Evolutionary conservation across 192 early-diverging fungal species (phyloP), one percentile per base, ranked within the genome.

Genomic region (Backusella sp.): DNA sequence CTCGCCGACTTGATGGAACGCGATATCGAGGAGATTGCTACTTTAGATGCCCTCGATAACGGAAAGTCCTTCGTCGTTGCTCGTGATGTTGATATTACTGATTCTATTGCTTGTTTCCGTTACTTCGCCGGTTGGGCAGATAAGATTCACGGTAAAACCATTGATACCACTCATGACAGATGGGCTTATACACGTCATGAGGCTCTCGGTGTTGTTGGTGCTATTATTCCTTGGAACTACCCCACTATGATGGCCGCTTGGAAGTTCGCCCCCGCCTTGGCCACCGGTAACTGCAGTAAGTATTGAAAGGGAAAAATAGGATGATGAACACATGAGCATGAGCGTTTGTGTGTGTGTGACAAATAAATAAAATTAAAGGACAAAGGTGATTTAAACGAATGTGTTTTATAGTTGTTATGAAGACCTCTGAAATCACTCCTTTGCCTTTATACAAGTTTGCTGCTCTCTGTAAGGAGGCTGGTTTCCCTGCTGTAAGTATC

Each of bases 191-290:
- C 85, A 2, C 82, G 89, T 26, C 79, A 83, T 14, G 84, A 91
- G 77, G 89, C 92, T 12, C 80, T 88, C 28, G 95, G 95, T 46
- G 90, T 93, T 28, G 91, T 90, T 69, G 94, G 87, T 32, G 79
- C 92, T 37, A 92, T 95, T 68, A 93, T 90, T 28, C 91, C 93
- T 15, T 93, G 90, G 84, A 93, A 90, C 75, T 89, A 90, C 44
- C 92, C 94, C 7, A 49, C 92, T 42, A 82, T 88, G 41, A 87
- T 94, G 49, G 78, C 67, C 30, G 44, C 88, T 37, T 91, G 90
- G 90, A 96, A 95, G 78, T 87, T 96, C 42, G 95, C 91, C 26
- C 93, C 94, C 11, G 91, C 90, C 52, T 80, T 96, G 26, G 91
- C 91, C 5, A 86, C 86, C 28, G 94, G 94, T 36, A 92, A 88